Evolutionary conservation across 345 rosid species (phyloP), one percentile per base, ranked within the genome.

Genomic region (Eucalyptus polyanthemos): DNA sequence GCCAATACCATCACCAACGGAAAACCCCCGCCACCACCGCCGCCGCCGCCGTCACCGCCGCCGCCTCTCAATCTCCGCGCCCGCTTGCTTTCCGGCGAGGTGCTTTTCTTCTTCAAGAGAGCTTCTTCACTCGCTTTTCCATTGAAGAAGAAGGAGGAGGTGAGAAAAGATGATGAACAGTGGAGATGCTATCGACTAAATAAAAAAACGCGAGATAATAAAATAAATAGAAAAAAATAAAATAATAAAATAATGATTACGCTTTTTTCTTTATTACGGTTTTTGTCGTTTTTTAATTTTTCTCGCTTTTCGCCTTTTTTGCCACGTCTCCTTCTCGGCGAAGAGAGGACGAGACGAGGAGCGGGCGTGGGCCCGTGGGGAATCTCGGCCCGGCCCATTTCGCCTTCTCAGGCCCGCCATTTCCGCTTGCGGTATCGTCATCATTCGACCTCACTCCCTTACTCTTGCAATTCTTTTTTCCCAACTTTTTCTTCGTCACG

Each of bases 1-100:
- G 76, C 86, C 56, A 90, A 80, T 92, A 95, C 93, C 95, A 92
- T 92, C 94, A 93, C 96, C 94, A 86, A 91, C 89, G 89, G 56
- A 91, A 87, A 88, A n/a, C 88, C 89, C 72, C 89, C 76, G 45
- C 37, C 51, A 15, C 69, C 58, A 22, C 72, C 65, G 25, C 42
- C 69, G 12, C 16, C 54, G 56, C 56, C 56, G 9, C 88, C 76
- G 34, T 29, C 51, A 31, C 69, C 42, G 37, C 80, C 50, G 50
- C 50, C 65, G 27, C 50, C 69, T 16, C 17, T 19, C 58, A 50
- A 49, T 42, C n/a, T 86, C 6, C 51, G 49, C 69, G 50, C 29
- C n/a, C 83, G 22, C 44, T 65, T 29, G 24, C 88, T 3, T 80
- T 62, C 89, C 86, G 49, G 50, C 81, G n/a, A 40, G 27, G 27